phyloP scores from a whole-genome alignment of 495 filamentous ascomycete genomes.

The Astrothelium subdiscretum region DNA sequence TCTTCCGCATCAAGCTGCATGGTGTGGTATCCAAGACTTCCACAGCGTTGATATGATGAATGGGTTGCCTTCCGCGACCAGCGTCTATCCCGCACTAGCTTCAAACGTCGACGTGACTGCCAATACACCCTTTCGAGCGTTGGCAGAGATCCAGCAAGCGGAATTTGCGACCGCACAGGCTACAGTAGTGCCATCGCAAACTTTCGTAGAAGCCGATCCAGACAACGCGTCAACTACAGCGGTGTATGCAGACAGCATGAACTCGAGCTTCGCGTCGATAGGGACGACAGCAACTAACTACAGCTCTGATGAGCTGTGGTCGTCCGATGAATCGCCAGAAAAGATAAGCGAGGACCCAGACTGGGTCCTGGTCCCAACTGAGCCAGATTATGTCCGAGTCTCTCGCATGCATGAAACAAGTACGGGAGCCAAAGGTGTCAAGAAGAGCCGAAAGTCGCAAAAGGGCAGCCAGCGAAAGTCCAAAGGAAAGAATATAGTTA shows the following conservation, averaged over 20 bases:
- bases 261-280: not conserved
- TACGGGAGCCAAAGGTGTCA: not conserved
- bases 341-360: not conserved
- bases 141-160: not conserved
- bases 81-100: not conserved
- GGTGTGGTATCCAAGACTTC: not conserved
- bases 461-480: not conserved
- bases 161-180: not conserved
- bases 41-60: not conserved
- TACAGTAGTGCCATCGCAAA: not conserved
- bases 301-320: not conserved
- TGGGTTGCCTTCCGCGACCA: not conserved
- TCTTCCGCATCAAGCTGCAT: not conserved
- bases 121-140: not conserved
- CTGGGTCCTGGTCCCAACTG: not conserved
- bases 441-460: not conserved
- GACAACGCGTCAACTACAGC: not conserved
- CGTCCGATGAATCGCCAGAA: not conserved
- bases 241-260: not conserved
- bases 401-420: not conserved
- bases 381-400: not conserved
- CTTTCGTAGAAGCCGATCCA: not conserved
- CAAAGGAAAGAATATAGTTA: not conserved
- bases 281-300: not conserved
- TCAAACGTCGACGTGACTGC: not conserved